Base-by-base conservation (phyloP, 768 basidiomycete genomes). In the Clitopilus passeckerianus region DNA sequence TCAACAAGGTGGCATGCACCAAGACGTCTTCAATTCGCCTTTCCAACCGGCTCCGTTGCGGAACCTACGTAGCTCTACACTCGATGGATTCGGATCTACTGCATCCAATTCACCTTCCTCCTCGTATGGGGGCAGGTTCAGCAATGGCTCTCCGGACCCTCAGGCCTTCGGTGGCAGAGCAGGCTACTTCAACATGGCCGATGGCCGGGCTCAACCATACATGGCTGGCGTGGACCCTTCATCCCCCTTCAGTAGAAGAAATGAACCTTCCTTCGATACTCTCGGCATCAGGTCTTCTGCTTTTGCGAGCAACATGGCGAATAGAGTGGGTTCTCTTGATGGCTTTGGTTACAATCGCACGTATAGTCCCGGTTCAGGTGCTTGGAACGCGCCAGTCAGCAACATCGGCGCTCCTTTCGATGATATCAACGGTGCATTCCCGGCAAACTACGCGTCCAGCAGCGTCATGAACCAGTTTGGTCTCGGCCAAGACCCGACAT, bases 91-190 rank as follows among this genome's bases (percentile, higher is more conserved):
- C 69, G 77, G 79, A 10, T 86, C 89, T 27, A 78, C 77, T 66
- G 75, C 80, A 33, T 81, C 87, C 15, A 86, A 88, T 60, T 91
- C 90, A 8, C 88, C 89, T 2, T 81, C 87, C 1, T 91, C 90
- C 1, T 88, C 89, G 3, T 80, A 90, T 44, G 82, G 86, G 60
- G 82, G 80, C 30, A 74, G 85, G 61, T 87, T 89, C 67, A 78
- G 81, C 50, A 83, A 85, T 62, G 79, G 77, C 18, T 91, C 90
- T 33, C 90, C 90, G 0, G 90, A 91, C 70, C 80, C 83, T n/a
- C 69, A 77, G 24, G 73, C 77, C 7, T 83, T 88, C 63, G 80
- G 78, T 56, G 79, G 82, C 22, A 77, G 80, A 58, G 71, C 75
- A 34, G 69, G 63, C 22, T 78, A 73, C 37, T 70, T 72, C 34